A percentile compares a stretch with the other conserved stretches of the same genome.
phyloP scores from a whole-genome alignment of 306 rosid genomes.

The Rubus parviflorus region DNA sequence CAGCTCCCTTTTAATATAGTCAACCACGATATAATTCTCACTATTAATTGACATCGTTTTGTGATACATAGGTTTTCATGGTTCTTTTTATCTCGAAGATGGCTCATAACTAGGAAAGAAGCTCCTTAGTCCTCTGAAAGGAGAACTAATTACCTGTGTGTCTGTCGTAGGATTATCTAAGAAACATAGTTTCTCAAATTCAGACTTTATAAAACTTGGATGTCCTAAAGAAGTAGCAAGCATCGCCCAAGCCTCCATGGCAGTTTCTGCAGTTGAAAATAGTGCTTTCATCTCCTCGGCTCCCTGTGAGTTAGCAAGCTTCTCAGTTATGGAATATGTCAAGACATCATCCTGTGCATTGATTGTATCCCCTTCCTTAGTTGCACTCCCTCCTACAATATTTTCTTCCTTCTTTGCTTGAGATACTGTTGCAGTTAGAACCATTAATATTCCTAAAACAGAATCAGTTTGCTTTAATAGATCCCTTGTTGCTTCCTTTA shows the following conservation, averaged over 20 bases:
- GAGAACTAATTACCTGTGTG: constrained; percentile 68
- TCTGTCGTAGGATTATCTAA: constrained; percentile 79
- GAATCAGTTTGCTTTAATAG: constrained; percentile 88
- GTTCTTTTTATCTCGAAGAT: constrained; percentile 3
- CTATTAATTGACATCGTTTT: constrained; percentile 12
- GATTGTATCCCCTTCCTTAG: constrained; percentile 36
- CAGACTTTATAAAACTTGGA: constrained; percentile 90
- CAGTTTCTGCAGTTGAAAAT: constrained; percentile 90
- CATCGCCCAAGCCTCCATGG: constrained; percentile 99
- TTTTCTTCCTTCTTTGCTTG: constrained; percentile 55
- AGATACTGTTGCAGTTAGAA: constrained; percentile 77
- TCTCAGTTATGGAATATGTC: constrained; percentile 30
- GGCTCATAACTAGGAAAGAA: constrained; percentile 16
- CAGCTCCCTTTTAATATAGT: constrained; percentile 31
- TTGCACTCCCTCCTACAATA: constrained; percentile 41
- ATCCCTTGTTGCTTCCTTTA: constrained; percentile 66
- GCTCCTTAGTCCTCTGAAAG: constrained; percentile 23
- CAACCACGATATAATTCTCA: constrained; percentile 23
- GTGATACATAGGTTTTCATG: constrained; percentile 3
- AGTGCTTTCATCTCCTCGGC: constrained; percentile 83
- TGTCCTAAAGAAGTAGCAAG: constrained; percentile 91
- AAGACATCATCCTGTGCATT: constrained; percentile 37
- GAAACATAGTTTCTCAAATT: constrained; percentile 90
- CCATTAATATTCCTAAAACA: constrained; percentile 85
- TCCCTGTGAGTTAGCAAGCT: constrained; percentile 42